These are phyloP conservation scores for Talaromyces sp. DNA, from an alignment of 2,329 filamentous ascomycete genomes.

Conservation along the genomic window DNA sequence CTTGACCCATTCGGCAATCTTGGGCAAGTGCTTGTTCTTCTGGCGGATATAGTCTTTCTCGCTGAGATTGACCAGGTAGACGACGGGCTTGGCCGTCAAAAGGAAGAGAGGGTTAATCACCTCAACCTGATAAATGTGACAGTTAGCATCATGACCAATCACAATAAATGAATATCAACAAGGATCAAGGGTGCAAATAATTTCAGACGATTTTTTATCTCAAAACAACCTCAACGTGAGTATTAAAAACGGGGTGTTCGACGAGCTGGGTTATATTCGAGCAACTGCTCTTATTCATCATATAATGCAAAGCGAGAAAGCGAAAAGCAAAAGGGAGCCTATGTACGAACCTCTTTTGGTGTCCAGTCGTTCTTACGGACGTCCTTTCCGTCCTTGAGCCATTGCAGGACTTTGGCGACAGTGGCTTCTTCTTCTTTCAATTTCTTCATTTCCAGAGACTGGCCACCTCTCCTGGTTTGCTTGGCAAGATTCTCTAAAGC, in stretches of 20 bases:
- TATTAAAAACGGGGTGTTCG: conserved; percentile 72
- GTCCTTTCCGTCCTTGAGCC: conserved; percentile 85
- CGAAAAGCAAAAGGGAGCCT: conserved; percentile 22
- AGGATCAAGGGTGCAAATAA: conserved; percentile 11
- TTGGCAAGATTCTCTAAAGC: conserved; percentile 87
- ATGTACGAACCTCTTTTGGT: conserved; percentile 78
- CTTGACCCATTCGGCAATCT: conserved; percentile 95
- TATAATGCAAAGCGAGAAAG: conserved; percentile 48
- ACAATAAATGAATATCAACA: neutral
- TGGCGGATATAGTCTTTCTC: conserved; percentile 97
- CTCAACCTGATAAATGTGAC: conserved; percentile 68
- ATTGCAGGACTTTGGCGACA: conserved; percentile 82
- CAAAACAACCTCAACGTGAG: conserved; percentile 75
- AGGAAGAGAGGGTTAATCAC: conserved; percentile 96
- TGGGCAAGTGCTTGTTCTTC: conserved; percentile 98
- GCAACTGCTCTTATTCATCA: conserved; percentile 99
- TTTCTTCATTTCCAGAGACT: conserved; percentile 97
- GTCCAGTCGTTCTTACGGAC: conserved; percentile 85
- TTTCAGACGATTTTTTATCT: conserved; percentile 76
- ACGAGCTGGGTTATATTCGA: conserved; percentile 99
- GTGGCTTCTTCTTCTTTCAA: conserved; percentile 89
- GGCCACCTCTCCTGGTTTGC: conserved; percentile 89
- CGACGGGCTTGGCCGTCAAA: conserved; percentile 91
- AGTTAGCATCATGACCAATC: neutral
- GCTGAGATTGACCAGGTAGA: conserved; percentile 94